Base-by-base conservation (phyloP, 148 eudicot genomes). In the Drosera capensis region DNA sequence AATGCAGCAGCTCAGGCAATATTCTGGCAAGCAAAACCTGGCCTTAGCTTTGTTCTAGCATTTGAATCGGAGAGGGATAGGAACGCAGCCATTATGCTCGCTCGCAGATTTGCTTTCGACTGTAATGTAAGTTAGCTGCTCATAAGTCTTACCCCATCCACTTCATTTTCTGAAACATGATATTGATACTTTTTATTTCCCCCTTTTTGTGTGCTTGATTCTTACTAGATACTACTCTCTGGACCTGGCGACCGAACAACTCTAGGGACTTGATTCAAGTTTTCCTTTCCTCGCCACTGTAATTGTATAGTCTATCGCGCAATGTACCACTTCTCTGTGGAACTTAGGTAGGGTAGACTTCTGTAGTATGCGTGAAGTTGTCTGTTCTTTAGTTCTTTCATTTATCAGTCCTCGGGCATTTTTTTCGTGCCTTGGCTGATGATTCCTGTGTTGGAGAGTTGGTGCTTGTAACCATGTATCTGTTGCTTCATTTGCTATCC, bases 1-100 rank as follows among this genome's bases (percentile, higher is more conserved):
- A 92, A 92, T 43, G 99, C 99, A 25, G 99, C 99, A 54, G 80
- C 90, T 26, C 99, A 92, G 58, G 88, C 95, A 37, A 40, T 69
- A 34, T 92, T 73, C 52, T 92, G 95, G 99, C 90, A 74, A 67
- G 86, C 74, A 55, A 85, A 79, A 55, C 45, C 41, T 2, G 94
- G 94, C 20, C 61, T 68, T 56, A 74, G 86, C 60, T 81, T 85
- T 60, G 77, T 79, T 18, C 46, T 85, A 44, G 99, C 95, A 54
- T 85, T 79, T 31, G 99, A 92, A 52, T 75, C 99, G 15, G 86
- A 59, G 45, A 64, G 99, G 64, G 99, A 92, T 51, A 76, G 95
- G 62, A 92, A 85, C 49, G 99, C 99, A 26, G 93, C 99, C 31
- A 77, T 92, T 45, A 81, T 86, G 88, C 75, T 92, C 35, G 86